These are phyloP conservation scores for Juglanconis oblonga DNA, from an alignment of 2,329 filamentous ascomycete species.

Conservation along the genomic window DNA sequence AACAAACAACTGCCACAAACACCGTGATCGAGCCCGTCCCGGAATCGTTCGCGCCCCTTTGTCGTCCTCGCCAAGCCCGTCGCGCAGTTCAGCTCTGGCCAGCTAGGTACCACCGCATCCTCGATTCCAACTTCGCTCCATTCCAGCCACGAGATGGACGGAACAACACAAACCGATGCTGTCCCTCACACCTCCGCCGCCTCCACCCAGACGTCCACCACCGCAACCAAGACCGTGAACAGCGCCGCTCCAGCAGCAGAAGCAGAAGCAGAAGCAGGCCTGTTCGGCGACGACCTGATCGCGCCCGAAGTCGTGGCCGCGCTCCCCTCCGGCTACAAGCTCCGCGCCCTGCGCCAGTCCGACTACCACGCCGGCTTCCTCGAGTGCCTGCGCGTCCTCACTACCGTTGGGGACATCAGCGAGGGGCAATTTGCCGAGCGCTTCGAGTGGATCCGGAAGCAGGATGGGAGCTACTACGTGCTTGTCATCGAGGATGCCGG, in stretches of 20 bases:
- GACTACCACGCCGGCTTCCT: constrained; percentile 85
- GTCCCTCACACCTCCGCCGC: constrained; percentile 2
- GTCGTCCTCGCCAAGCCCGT: not conserved
- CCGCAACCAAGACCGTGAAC: constrained; percentile 7
- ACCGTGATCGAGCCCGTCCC: not conserved
- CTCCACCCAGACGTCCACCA: constrained; percentile 8
- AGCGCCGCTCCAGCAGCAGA: constrained; percentile 18
- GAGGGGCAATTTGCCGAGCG: constrained; percentile 72
- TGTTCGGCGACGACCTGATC: constrained; percentile 77
- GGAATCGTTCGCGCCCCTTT: not conserved
- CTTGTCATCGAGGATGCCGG: constrained; percentile 76
- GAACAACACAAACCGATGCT: constrained; percentile 4
- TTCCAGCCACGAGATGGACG: not conserved
- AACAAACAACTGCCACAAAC: not conserved
- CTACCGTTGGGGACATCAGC: constrained; percentile 84
- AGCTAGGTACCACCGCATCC: not conserved
- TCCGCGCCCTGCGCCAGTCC: constrained; percentile 73
- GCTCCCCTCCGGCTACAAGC: constrained; percentile 77
- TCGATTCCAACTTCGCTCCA: not conserved
- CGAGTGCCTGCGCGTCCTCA: constrained; percentile 86
- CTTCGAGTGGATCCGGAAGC: constrained; percentile 75
- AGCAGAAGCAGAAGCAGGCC: constrained; percentile 46
- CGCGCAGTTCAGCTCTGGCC: not conserved
- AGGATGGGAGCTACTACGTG: constrained; percentile 78
- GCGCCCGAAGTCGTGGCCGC: constrained; percentile 68